Conservation (phyloP, 257 asterid genomes). For the Salvia hispanica region DNA sequence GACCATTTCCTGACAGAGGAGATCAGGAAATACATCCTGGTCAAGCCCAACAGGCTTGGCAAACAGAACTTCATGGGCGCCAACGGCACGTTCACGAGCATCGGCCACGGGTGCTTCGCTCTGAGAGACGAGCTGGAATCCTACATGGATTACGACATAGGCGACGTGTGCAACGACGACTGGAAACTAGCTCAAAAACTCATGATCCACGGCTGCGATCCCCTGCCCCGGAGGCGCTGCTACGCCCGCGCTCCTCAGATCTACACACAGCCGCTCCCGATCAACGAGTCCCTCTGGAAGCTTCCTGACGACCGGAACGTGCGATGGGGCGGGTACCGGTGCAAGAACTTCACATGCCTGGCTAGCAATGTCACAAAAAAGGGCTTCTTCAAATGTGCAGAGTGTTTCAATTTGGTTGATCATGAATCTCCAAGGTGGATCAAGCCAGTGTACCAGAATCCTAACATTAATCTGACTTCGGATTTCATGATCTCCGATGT, state of each 20-base stretch:
- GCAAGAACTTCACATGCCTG: constrained; percentile 64
- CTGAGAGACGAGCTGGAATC: constrained; percentile 54
- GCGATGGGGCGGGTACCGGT: constrained; percentile 56
- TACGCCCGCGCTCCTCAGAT: constrained; percentile 51
- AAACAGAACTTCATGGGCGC: constrained; percentile 74
- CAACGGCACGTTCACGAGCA: constrained; percentile 61
- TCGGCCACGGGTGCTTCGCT: constrained; percentile 62
- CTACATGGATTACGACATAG: constrained; percentile 64
- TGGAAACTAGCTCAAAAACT: constrained; percentile 61
- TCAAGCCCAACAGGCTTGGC: constrained; percentile 57
- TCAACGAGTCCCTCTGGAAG: constrained; percentile 53
- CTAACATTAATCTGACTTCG: constrained; percentile 38
- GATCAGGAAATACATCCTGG: constrained; percentile 48
- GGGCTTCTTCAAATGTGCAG: constrained; percentile 64
- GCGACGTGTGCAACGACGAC: constrained; percentile 64
- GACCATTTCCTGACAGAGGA: constrained; percentile 58
- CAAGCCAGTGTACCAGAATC: constrained; percentile 37
- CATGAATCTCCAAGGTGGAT: constrained; percentile 68
- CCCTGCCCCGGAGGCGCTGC: constrained; percentile 66
- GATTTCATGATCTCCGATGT: constrained; percentile 54
- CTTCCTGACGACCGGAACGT: constrained; percentile 58
- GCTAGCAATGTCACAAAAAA: constrained; percentile 37
- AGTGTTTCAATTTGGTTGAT: constrained; percentile 55
- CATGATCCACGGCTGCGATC: constrained; percentile 73
- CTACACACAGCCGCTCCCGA: constrained; percentile 48